Conservation (phyloP, 805 yeast species). For the Candida sphagnicola region DNA sequence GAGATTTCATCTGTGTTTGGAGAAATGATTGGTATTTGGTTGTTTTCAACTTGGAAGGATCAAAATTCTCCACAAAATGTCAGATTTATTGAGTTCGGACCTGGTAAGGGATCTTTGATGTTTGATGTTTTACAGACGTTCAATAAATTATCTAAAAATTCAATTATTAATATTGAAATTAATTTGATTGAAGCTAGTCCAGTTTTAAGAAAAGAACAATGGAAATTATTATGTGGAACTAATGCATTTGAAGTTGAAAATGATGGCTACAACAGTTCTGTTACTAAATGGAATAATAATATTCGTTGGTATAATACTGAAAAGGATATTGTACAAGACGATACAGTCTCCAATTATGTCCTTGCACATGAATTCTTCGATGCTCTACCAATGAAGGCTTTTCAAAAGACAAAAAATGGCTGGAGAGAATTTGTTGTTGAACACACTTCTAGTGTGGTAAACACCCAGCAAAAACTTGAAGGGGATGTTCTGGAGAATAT, state of each 20-base stretch:
- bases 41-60: conserved; percentile 50
- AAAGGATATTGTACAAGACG: conserved; percentile 32
- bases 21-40: conserved; percentile 78
- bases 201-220: conserved; percentile 56
- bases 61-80: conserved; percentile 51
- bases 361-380: conserved; percentile 87
- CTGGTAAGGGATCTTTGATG: conserved; percentile 81
- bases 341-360: conserved; percentile 50
- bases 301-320: conserved; percentile 63
- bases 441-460: conserved; percentile 35
- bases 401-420: conserved; percentile 56
- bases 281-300: conserved; percentile 48
- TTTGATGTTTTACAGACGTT: conserved; percentile 53
- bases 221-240: conserved; percentile 39
- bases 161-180: conserved; percentile 34
- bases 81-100: conserved; percentile 73
- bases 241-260: conserved; percentile 14
- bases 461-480: conserved; percentile 27
- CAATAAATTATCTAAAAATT: conserved; percentile 30
- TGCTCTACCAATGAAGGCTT: conserved; percentile 76
- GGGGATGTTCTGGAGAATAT: conserved; percentile 10
- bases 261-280: conserved; percentile 34
- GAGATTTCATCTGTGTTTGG: conserved; percentile 87
- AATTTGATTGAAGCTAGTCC: conserved; percentile 71
- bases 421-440: conserved; percentile 82